Percentiles rank a stretch among this genome's conserved stretches.
Evolutionary conservation across 1,284 basidiomycete genomes (phyloP).

Genomic region (Moesziomyces antarcticus): DNA sequence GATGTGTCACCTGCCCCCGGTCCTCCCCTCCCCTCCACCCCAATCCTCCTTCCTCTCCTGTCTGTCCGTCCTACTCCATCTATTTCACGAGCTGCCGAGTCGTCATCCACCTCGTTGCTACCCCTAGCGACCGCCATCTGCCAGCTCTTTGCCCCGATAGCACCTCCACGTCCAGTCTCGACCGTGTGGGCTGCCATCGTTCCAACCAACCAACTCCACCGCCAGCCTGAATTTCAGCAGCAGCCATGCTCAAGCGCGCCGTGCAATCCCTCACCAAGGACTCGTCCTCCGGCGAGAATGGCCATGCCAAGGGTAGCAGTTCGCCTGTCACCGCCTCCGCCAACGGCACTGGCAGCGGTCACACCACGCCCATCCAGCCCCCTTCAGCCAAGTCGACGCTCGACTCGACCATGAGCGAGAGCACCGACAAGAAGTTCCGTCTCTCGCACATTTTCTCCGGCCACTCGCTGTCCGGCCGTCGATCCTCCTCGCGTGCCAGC

Average conservation of each 20-base stretch:
- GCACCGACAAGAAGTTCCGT: slow-evolving; percentile 40
- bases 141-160: slow-evolving; percentile 4
- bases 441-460: slow-evolving; percentile 50
- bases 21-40: not conserved
- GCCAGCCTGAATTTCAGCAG: not conserved
- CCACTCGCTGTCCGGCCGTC: slow-evolving; percentile 19
- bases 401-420: slow-evolving; percentile 20
- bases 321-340: slow-evolving; percentile 12
- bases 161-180: slow-evolving; percentile 53
- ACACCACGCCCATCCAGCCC: slow-evolving; percentile 14
- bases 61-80: not conserved
- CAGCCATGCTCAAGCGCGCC: slow-evolving; percentile 41
- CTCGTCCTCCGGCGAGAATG: slow-evolving; percentile 26
- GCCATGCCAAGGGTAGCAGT: slow-evolving; percentile 11
- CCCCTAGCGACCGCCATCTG: not conserved
- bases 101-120: not conserved
- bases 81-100: not conserved
- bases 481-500: slow-evolving; percentile 22
- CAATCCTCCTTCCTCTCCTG: not conserved
- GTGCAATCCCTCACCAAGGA: slow-evolving; percentile 34
- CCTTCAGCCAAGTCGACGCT: slow-evolving; percentile 32
- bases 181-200: slow-evolving; percentile 44
- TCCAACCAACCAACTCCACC: not conserved
- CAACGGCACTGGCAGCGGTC: slow-evolving; percentile 16
- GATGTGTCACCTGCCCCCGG: not conserved